Evolutionary conservation across 208 protist species (phyloP), one percentile per base, ranked within the genome.

Genomic region (Trypanosoma boissoni): DNA sequence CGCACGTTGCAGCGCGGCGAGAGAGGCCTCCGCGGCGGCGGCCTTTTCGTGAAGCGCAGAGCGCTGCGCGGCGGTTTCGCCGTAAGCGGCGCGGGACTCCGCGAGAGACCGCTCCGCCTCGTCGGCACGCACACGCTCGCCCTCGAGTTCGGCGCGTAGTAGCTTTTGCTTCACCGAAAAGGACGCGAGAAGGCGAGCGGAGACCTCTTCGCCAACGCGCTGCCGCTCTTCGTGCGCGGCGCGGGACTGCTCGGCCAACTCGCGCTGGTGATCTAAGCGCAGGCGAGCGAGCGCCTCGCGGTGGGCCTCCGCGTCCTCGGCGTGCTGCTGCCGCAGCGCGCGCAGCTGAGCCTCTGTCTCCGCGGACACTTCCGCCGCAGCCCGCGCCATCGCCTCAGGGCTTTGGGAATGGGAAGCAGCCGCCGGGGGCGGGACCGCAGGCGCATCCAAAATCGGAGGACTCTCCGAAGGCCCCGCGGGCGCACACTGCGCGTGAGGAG

Each of bases 101-200:
- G 49, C 65, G 3, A 54, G n/a, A 18, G 46, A 26, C 21, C 62
- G 39, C n/a, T 43, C 43, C 23, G 29, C 36, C 21, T 68, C 77
- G 2, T 55, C 59, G 14, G 51, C 50, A 8, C 78, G 75, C 58
- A 74, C 53, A 3, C 69, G 60, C 66, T 87, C 81, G 20, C 71
- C 74, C 55, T 84, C 76, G 43, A 83, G 49, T 7, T 75, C 63
- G 5, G 72, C 64, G 39, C 42, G 71, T 36, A 86, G 60, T 0
- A 79, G 43, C 31, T 77, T 76, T 51, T 79, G 57, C 56, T 84
- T 84, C 18, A 88, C 68, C 18, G 58, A 64, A 64, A 71, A 77
- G 3, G 84, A 79, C n/a, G 75, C 55, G n/a, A 64, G 49, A 10
- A 86, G 64, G 39, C 88, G 80, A 41, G 76, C 64, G 6, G 72